Percentiles rank a stretch among this genome's conserved stretches.
phyloP scores from a whole-genome alignment of 1,284 basidiomycete species.

The Tilletia setariae region DNA sequence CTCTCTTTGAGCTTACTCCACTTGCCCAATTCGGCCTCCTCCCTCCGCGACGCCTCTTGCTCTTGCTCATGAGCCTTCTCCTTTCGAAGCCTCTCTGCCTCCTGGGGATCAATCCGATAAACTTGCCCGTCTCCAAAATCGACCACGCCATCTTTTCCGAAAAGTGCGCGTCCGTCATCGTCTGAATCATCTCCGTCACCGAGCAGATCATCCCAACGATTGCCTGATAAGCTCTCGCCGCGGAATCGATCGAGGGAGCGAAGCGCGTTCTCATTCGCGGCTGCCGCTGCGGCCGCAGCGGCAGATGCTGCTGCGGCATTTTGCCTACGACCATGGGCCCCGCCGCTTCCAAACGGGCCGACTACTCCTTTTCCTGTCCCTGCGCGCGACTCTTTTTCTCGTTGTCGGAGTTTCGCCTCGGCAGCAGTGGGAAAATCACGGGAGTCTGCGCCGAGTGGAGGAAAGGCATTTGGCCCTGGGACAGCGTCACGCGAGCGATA shows the following conservation, averaged over 20 bases:
- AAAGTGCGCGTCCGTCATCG: conserved; percentile 29
- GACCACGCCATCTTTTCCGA: conserved; percentile 44
- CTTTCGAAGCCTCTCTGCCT: conserved; percentile 11
- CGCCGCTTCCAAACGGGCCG: no score
- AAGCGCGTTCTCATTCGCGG: conserved; percentile 35
- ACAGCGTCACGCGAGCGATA: background rate
- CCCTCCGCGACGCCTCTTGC: conserved; percentile 17
- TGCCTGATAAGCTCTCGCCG: conserved; percentile 36
- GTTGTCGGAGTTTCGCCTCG: conserved; percentile 43
- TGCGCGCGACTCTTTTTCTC: conserved; percentile 39
- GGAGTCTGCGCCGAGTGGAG: background rate
- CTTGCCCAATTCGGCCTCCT: background rate
- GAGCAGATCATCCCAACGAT: conserved; percentile 52
- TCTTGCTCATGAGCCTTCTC: conserved; percentile 25
- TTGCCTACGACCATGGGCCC: background rate
- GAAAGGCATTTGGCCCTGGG: background rate
- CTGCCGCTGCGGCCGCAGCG: conserved; percentile 28
- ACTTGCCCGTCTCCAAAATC: conserved; percentile 52
- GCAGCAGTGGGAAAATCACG: conserved; percentile 51
- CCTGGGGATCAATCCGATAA: conserved; percentile 42
- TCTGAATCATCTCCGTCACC: conserved; percentile 37
- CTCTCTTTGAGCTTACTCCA: conserved; percentile 3
- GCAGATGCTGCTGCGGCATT: conserved; percentile 28
- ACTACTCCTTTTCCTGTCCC: background rate
- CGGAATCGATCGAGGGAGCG: conserved; percentile 49